A percentile compares a stretch with the other conserved stretches of the same genome.
Conservation (phyloP, 1,284 basidiomycete species). For the Pyrrhoderma lamaoense region DNA sequence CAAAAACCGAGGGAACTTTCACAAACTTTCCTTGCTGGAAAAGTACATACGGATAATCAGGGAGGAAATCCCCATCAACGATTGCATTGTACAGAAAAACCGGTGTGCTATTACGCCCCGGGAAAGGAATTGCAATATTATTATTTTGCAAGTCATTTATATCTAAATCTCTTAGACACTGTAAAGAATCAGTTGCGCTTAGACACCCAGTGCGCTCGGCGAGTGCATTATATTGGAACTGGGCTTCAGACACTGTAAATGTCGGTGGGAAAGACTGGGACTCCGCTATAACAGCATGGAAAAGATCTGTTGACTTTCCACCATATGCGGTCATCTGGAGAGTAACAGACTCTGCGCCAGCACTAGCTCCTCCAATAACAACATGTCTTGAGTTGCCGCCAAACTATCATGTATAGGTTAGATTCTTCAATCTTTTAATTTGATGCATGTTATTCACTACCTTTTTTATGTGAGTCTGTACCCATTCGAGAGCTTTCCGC, state of each 20-base stretch:
- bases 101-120: slow-evolving; percentile 16
- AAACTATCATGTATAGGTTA: slow-evolving; percentile 36
- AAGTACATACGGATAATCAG: slow-evolving; percentile 18
- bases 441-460: slow-evolving; percentile 3
- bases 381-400: slow-evolving; percentile 51
- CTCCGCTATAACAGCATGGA: slow-evolving; percentile 20
- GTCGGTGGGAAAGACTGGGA: slow-evolving; percentile 21
- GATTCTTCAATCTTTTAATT: neutral
- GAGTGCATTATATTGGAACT: slow-evolving; percentile 21
- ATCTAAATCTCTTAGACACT: slow-evolving; percentile 18
- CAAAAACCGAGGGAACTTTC: slow-evolving; percentile 21
- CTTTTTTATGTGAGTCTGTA: slow-evolving; percentile 46
- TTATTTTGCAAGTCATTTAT: slow-evolving; percentile 19
- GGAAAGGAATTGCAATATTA: slow-evolving; percentile 19
- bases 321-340: slow-evolving; percentile 50
- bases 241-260: slow-evolving; percentile 18
- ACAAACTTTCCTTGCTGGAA: slow-evolving; percentile 20
- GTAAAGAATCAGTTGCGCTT: slow-evolving; percentile 15
- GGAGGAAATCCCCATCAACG: slow-evolving; percentile 20
- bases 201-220: slow-evolving; percentile 18
- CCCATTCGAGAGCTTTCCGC: slow-evolving; percentile 49
- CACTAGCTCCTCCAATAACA: slow-evolving; percentile 59
- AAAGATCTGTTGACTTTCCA: slow-evolving; percentile 28
- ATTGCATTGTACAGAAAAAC: slow-evolving; percentile 19
- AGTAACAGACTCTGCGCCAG: slow-evolving; percentile 49